Conservation (phyloP, 805 yeast genomes). For the Candida boleticola region DNA sequence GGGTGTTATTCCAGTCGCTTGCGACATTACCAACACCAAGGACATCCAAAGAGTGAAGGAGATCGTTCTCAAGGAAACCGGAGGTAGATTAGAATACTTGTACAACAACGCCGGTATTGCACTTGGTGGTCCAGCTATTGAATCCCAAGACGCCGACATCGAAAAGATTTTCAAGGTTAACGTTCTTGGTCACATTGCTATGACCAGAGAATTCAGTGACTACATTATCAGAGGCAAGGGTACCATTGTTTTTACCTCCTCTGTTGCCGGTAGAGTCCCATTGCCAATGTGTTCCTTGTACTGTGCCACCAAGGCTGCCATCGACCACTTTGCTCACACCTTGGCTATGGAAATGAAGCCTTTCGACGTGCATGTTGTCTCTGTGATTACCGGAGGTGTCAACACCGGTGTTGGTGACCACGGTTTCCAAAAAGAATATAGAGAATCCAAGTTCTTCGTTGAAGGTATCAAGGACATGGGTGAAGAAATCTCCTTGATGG, state of each 20-base stretch:
- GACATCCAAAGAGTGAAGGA: constrained; percentile 20
- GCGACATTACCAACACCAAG: constrained; percentile 31
- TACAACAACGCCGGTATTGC: constrained; percentile 44
- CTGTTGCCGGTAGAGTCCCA: constrained; percentile 33
- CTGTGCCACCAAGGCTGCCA: constrained; percentile 40
- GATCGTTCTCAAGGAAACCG: constrained; percentile 19
- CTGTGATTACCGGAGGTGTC: constrained; percentile 41
- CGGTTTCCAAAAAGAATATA: not conserved
- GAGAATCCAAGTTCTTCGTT: constrained; percentile 16
- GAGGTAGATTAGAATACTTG: constrained; percentile 32
- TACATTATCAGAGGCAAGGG: constrained; percentile 33
- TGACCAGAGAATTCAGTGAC: constrained; percentile 32
- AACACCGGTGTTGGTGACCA: constrained; percentile 32
- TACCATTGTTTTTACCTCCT: constrained; percentile 35
- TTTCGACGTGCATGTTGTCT: constrained; percentile 37
- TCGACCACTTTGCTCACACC: constrained; percentile 31
- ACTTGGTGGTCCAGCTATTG: constrained; percentile 28
- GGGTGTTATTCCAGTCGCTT: constrained; percentile 22
- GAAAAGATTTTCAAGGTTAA: constrained; percentile 28
- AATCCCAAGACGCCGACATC: constrained; percentile 21
- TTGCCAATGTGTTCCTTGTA: constrained; percentile 33
- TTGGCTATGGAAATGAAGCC: constrained; percentile 35
- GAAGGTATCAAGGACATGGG: constrained; percentile 20
- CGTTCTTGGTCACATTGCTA: constrained; percentile 36
- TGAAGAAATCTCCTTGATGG: constrained; percentile 18